Evolutionary conservation across 768 basidiomycete species (phyloP).

Genomic region (Boletellus sp.): DNA sequence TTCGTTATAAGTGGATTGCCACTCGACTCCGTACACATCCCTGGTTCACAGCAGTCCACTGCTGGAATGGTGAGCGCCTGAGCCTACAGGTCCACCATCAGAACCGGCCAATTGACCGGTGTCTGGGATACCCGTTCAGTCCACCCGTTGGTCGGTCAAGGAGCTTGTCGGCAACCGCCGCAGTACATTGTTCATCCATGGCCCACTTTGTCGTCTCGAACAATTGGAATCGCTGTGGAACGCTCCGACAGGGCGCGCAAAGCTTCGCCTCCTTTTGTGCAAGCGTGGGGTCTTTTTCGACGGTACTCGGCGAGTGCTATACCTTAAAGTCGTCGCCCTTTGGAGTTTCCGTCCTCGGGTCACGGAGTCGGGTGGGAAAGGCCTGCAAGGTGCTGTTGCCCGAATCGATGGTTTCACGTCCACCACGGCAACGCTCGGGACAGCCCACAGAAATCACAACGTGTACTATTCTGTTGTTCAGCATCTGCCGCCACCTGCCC

Average conservation of each 20-base stretch:
- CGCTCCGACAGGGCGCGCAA: not conserved
- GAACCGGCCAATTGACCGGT: not conserved
- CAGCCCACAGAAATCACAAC: too few relatives aligned
- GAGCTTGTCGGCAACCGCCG: not conserved
- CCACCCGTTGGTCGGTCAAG: not conserved
- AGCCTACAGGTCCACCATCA: not conserved
- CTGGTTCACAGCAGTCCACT: conserved; percentile 2
- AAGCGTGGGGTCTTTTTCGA: not conserved
- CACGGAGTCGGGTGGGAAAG: conserved; percentile 43
- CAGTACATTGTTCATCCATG: too few relatives aligned
- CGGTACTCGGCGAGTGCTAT: conserved; percentile 77
- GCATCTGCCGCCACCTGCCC: too few relatives aligned
- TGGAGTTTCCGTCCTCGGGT: conserved; percentile 54
- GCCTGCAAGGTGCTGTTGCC: too few relatives aligned
- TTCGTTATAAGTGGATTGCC: conserved; percentile 1
- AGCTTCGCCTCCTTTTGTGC: too few relatives aligned
- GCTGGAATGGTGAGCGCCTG: not conserved
- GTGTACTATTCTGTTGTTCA: too few relatives aligned
- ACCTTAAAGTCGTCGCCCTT: conserved; percentile 84
- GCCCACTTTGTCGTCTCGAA: not conserved
- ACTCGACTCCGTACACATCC: not conserved
- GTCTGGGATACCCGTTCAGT: not conserved
- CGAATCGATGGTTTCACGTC: conserved; percentile 25
- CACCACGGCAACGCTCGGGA: not conserved
- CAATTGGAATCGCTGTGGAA: not conserved